Conservation (phyloP, 2,329 filamentous ascomycete genomes). For the Blastomyces parvus region DNA sequence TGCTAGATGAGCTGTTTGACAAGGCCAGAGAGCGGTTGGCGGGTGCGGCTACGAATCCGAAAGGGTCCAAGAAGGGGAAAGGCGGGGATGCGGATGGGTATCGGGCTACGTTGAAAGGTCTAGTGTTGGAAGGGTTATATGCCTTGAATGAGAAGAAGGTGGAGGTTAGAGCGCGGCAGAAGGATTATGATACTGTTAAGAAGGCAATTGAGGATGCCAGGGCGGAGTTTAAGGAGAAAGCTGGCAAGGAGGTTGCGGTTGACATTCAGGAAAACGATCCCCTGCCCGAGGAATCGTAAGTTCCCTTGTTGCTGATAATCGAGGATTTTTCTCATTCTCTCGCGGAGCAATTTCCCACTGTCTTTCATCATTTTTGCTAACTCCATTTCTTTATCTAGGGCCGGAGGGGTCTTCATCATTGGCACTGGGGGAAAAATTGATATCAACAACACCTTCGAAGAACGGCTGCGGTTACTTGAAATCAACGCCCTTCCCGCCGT, state of each 20-base stretch:
- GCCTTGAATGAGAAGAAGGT: slow-evolving; percentile 73
- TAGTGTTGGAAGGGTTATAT: slow-evolving; percentile 86
- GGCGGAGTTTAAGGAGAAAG: slow-evolving; percentile 73
- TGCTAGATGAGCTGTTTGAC: slow-evolving; percentile 86
- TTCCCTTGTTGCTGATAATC: slow-evolving; percentile 19
- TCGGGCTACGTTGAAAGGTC: slow-evolving; percentile 61
- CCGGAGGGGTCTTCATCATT: slow-evolving; percentile 72
- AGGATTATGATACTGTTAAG: slow-evolving; percentile 65
- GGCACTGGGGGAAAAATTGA: slow-evolving; percentile 88
- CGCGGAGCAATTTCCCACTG: neutral
- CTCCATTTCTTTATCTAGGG: slow-evolving; percentile 41
- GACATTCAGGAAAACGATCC: slow-evolving; percentile 69
- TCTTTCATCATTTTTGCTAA: slow-evolving; percentile 11
- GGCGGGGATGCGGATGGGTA: slow-evolving; percentile 50
- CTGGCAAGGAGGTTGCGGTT: slow-evolving; percentile 59
- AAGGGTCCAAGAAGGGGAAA: slow-evolving; percentile 40
- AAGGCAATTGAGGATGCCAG: slow-evolving; percentile 68
- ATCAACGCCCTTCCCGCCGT: slow-evolving; percentile 75
- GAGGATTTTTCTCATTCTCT: neutral
- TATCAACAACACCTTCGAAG: slow-evolving; percentile 96
- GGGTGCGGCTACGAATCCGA: slow-evolving; percentile 47
- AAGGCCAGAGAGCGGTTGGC: slow-evolving; percentile 62
- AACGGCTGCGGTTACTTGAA: slow-evolving; percentile 76
- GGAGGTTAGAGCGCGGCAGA: slow-evolving; percentile 64
- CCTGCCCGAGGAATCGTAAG: slow-evolving; percentile 75